Evolutionary conservation across 106 monocot genomes (phyloP).

Genomic region (Platanthera zijinensis): DNA sequence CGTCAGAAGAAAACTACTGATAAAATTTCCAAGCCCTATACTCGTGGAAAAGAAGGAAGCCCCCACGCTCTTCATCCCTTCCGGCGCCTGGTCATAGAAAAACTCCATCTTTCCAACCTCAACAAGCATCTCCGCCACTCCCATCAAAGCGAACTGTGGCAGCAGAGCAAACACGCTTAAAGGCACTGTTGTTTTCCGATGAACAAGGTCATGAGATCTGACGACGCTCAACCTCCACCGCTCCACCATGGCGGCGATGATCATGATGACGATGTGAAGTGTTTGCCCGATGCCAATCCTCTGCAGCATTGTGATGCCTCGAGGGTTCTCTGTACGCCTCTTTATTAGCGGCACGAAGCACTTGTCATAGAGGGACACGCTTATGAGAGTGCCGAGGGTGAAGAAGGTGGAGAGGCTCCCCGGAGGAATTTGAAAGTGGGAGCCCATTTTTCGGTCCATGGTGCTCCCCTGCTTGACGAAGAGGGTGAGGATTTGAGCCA

Average conservation of each 20-base stretch:
- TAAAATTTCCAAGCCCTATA: constrained; percentile 34
- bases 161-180: constrained; percentile 12
- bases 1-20: constrained; percentile 36
- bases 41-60: constrained; percentile 27
- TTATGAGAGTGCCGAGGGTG: constrained; percentile 12
- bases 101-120: constrained; percentile 24
- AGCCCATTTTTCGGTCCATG: constrained; percentile 21
- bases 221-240: neutral
- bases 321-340: constrained; percentile 6
- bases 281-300: constrained; percentile 17
- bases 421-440: constrained; percentile 15
- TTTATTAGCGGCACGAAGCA: constrained; percentile 1
- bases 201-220: neutral
- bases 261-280: constrained; percentile 16
- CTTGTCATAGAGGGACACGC: constrained; percentile 10
- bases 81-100: constrained; percentile 56
- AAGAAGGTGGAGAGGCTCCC: constrained; percentile 10
- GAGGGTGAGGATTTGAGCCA: constrained; percentile 18
- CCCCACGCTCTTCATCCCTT: constrained; percentile 54
- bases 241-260: constrained; percentile 8
- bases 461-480: constrained; percentile 46
- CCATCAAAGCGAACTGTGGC: constrained; percentile 21
- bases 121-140: constrained; percentile 13
- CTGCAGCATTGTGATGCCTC: constrained; percentile 22
- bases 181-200: neutral